These are phyloP conservation scores for Ensete glaucum DNA, from an alignment of 176 grass and related monocot species.

Conservation along the genomic window DNA sequence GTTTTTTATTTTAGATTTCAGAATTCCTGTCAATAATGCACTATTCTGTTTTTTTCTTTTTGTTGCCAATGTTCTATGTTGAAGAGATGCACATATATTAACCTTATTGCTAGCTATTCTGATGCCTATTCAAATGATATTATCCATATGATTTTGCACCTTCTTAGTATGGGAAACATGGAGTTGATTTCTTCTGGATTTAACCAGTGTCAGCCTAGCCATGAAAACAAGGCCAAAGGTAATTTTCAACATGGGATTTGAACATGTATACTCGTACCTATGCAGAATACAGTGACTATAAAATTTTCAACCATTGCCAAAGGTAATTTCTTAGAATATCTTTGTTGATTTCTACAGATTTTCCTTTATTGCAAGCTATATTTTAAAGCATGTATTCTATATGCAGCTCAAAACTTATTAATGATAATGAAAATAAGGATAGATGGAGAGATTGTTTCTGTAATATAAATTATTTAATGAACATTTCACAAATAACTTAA, in stretches of 20 bases:
- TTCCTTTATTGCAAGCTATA: too few species aligned
- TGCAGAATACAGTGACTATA: conserved; percentile 68
- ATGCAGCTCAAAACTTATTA: too few species aligned
- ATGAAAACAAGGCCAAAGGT: conserved; percentile 41
- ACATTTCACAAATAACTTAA: too few species aligned
- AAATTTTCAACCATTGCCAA: too few species aligned
- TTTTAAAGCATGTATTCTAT: too few species aligned
- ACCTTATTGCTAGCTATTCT: conserved; percentile 65
- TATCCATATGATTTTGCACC: conserved; percentile 81
- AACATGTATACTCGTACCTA: conserved; percentile 69
- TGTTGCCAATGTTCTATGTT: neutral
- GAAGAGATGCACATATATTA: neutral
- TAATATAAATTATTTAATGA: too few species aligned
- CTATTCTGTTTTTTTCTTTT: neutral
- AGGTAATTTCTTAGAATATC: too few species aligned
- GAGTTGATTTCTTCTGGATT: conserved; percentile 69
- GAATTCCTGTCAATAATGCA: neutral
- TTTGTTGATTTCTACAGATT: too few species aligned
- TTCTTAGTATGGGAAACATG: conserved; percentile 81
- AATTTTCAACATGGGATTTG: conserved; percentile 91
- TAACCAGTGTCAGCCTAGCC: conserved; percentile 58
- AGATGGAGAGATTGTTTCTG: too few species aligned
- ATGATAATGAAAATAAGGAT: too few species aligned
- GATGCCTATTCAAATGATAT: conserved; percentile 69
- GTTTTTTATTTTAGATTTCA: neutral